Percentiles rank a stretch among this genome's conserved stretches.
Conservation (phyloP, 371 early-diverging fungal genomes). For the Furculomyces boomerangus region DNA sequence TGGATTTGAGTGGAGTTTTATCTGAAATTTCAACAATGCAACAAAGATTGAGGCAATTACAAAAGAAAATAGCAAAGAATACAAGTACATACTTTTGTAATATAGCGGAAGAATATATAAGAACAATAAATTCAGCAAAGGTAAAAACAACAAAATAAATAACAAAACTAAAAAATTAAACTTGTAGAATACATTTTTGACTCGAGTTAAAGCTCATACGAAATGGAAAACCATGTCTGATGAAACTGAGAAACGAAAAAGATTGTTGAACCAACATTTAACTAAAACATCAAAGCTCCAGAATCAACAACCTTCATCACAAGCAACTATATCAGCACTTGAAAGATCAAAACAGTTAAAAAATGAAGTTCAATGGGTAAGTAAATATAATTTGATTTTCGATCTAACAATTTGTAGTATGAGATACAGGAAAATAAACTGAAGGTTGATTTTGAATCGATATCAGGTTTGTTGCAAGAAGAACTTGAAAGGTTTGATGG, state of each 20-base stretch:
- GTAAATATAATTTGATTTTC: not conserved
- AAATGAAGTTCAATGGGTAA: slow-evolving; percentile 8
- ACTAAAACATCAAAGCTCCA: not conserved
- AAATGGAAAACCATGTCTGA: slow-evolving; percentile 45
- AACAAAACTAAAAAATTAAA: not conserved
- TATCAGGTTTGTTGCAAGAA: slow-evolving; percentile 41
- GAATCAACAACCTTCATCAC: slow-evolving; percentile 2
- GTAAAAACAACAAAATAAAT: slow-evolving; percentile 10
- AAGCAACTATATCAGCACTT: no score
- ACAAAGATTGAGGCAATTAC: slow-evolving; percentile 52
- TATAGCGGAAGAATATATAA: slow-evolving; percentile 64
- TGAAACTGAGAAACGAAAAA: slow-evolving; percentile 44
- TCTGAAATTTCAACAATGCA: slow-evolving; percentile 46
- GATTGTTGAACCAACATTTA: slow-evolving; percentile 23
- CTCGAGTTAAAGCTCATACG: slow-evolving; percentile 50
- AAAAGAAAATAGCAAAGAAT: slow-evolving; percentile 54
- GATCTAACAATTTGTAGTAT: slow-evolving; percentile 30
- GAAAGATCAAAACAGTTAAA: slow-evolving; percentile 39
- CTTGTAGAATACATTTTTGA: slow-evolving; percentile 38
- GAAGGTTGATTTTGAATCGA: slow-evolving; percentile 48
- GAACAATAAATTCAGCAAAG: slow-evolving; percentile 65
- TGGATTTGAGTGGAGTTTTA: not conserved
- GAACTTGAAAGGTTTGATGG: slow-evolving; percentile 74
- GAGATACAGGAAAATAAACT: slow-evolving; percentile 33
- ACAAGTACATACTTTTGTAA: slow-evolving; percentile 51